Percentiles rank a stretch among this genome's conserved stretches.
phyloP scores from a whole-genome alignment of 2,329 filamentous ascomycete species.

The Chrysosporium queenslandicum region DNA sequence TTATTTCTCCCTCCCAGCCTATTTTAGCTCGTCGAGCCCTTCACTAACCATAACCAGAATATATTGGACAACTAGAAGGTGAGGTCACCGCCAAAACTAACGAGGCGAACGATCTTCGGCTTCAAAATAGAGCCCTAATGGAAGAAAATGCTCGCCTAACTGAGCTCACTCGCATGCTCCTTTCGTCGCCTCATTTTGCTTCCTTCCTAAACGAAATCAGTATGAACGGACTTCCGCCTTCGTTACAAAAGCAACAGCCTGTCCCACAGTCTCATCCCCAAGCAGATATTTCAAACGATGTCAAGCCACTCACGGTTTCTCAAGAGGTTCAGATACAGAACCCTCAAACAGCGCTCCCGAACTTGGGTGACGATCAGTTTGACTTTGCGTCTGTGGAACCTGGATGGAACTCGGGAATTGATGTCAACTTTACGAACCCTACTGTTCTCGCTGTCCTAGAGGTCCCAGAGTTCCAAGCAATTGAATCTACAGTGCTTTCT shows the following conservation, averaged over 20 bases:
- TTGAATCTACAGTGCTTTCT: conserved; percentile 54
- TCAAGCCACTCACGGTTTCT: conserved; percentile 49
- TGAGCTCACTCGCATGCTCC: conserved; percentile 69
- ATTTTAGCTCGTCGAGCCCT: neutral
- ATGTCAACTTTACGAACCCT: conserved; percentile 37
- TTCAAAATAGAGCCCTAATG: conserved; percentile 68
- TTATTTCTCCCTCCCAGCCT: conserved; percentile 9
- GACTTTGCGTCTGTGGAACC: conserved; percentile 59
- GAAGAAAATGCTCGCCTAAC: conserved; percentile 77
- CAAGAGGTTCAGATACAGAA: conserved; percentile 51
- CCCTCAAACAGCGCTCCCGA: conserved; percentile 60
- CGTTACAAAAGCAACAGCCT: conserved; percentile 28
- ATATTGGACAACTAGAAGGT: conserved; percentile 85
- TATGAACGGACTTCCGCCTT: conserved; percentile 44
- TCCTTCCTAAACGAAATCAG: conserved; percentile 66
- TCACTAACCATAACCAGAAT: conserved; percentile 62
- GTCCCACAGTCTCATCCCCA: conserved; percentile 37
- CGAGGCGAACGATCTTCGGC: conserved; percentile 70
- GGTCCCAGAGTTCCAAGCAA: conserved; percentile 54
- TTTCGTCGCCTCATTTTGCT: conserved; percentile 71
- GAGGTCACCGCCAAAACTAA: conserved; percentile 76
- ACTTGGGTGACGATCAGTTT: conserved; percentile 68
- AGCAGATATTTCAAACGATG: conserved; percentile 53
- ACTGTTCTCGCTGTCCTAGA: conserved; percentile 58
- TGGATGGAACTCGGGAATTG: conserved; percentile 39